Conservation (phyloP, 805 yeast species). For the Wickerhamiella nectarea region DNA sequence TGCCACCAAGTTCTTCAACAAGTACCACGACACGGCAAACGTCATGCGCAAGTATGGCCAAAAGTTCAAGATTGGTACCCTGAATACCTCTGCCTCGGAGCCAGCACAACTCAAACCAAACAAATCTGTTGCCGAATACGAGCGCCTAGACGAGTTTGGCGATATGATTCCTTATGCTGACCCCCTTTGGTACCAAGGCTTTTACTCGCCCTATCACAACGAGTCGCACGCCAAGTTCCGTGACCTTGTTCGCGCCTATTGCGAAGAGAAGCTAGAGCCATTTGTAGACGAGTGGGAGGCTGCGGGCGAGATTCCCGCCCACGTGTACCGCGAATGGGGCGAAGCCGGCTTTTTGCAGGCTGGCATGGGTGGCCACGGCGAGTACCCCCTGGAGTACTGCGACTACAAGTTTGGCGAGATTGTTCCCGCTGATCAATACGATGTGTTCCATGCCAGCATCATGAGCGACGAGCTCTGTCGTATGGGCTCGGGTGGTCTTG, state of each 20-base stretch:
- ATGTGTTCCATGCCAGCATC: constrained; percentile 29
- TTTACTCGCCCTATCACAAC: constrained; percentile 28
- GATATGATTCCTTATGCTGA: constrained; percentile 31
- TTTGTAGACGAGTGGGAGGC: constrained; percentile 33
- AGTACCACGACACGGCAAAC: constrained; percentile 31
- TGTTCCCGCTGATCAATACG: constrained; percentile 29
- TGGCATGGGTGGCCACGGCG: constrained; percentile 23
- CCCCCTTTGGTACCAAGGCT: constrained; percentile 35
- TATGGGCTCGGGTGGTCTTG: constrained; percentile 30
- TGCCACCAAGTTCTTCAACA: constrained; percentile 52
- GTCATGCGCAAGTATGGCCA: constrained; percentile 26
- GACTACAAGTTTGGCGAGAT: constrained; percentile 19
- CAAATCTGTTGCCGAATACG: constrained; percentile 9
- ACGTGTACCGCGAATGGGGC: constrained; percentile 26
- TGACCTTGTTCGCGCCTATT: constrained; percentile 30
- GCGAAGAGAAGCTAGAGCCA: constrained; percentile 28
- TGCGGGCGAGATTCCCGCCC: constrained; percentile 25
- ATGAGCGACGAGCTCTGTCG: constrained; percentile 29
- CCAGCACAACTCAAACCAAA: constrained; percentile 3
- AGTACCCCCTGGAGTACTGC: constrained; percentile 26
- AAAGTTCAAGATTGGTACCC: constrained; percentile 25
- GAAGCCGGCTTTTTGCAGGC: constrained; percentile 28
- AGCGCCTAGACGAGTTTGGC: constrained; percentile 19
- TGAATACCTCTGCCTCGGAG: constrained; percentile 11
- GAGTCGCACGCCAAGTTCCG: constrained; percentile 30